Base-by-base conservation (phyloP, 805 yeast genomes). In the Candida stauntonica region DNA sequence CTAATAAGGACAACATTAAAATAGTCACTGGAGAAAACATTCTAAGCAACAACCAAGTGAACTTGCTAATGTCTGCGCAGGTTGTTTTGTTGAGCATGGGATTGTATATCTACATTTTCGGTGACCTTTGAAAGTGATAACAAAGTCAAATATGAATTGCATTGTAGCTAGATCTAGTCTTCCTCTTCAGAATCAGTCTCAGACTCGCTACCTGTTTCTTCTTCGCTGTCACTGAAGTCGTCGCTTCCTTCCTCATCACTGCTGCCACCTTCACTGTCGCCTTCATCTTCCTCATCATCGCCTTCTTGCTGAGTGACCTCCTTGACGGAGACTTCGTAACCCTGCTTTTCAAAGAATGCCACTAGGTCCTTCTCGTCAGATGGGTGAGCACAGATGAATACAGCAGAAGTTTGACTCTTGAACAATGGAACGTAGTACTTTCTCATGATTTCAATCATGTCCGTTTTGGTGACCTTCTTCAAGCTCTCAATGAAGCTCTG, bases 371-470 rank as follows among this genome's bases (percentile, higher is more conserved):
- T 75, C 3, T 64, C 56, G 46, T 79, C 81, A 2, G 79, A 64
- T 3, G 91, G 83, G 48, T 93, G 88, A 39, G 89, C 74, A 51
- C 87, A 77, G 3, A 80, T 65, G 52, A 87, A 88, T 8, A 86
- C 69, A 17, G 73, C 63, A 11, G 93, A 78, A 1, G 60, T 60
- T 0, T 64, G 54, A 9, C 78, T 49, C 28, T 77, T 69, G 58
- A 91, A 91, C 38, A 91, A 52, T 2, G 81, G 79, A 20, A 72
- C 61, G 52, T 84, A 75, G 54, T 85, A 87, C 39, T 67, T 72
- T 33, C 72, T 66, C 55, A 85, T 64, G 37, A 64, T 61, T 46
- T 66, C 55, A 5, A 67, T 58, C 47, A 80, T 59, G 41, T 84
- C 84, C 0, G 70, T 73, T 14, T 63, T 62, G 1, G 81, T 75